Percentiles rank a stretch among this genome's conserved stretches.
These are phyloP conservation scores for Caryocar brasiliense DNA, from an alignment of 441 rosid species.

Conservation along the genomic window DNA sequence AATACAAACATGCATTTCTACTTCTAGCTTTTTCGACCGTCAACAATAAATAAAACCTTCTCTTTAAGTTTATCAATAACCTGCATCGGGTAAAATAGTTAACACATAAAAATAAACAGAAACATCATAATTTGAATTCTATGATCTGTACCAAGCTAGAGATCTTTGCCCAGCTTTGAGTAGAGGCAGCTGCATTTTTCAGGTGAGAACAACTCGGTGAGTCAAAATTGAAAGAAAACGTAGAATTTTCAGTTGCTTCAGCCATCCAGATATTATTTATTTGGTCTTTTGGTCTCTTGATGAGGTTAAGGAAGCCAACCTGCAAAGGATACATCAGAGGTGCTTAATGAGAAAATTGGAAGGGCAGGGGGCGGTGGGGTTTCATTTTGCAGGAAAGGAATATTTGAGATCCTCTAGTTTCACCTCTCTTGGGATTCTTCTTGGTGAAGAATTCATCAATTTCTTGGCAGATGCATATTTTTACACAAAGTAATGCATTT, in stretches of 20 bases:
- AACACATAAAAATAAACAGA: not conserved
- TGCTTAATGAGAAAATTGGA: not conserved
- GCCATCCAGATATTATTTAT: conserved; percentile 68
- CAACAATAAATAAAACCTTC: conserved; percentile 44
- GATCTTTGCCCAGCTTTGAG: conserved; percentile 58
- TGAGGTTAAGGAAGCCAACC: conserved; percentile 82
- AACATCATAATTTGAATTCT: not conserved
- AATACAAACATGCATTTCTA: conserved; percentile 7
- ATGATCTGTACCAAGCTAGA: conserved; percentile 37
- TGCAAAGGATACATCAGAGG: conserved; percentile 19
- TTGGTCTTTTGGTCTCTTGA: conserved; percentile 66
- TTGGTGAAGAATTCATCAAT: no score
- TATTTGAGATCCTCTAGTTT: no score
- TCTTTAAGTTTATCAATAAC: conserved; percentile 44
- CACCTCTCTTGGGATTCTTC: no score
- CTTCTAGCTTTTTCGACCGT: conserved; percentile 28
- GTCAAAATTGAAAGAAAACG: conserved; percentile 43
- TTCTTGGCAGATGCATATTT: no score
- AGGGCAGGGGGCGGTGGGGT: not conserved
- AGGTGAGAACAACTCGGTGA: conserved; percentile 50
- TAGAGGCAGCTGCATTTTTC: conserved; percentile 40
- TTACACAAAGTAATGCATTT: conserved; percentile 8
- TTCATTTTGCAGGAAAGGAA: not conserved
- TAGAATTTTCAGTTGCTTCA: conserved; percentile 82
- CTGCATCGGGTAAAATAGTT: conserved; percentile 27